These are phyloP conservation scores for Emmonsiellopsis sp. DNA, from an alignment of 2,329 filamentous ascomycete genomes.

Conservation along the genomic window DNA sequence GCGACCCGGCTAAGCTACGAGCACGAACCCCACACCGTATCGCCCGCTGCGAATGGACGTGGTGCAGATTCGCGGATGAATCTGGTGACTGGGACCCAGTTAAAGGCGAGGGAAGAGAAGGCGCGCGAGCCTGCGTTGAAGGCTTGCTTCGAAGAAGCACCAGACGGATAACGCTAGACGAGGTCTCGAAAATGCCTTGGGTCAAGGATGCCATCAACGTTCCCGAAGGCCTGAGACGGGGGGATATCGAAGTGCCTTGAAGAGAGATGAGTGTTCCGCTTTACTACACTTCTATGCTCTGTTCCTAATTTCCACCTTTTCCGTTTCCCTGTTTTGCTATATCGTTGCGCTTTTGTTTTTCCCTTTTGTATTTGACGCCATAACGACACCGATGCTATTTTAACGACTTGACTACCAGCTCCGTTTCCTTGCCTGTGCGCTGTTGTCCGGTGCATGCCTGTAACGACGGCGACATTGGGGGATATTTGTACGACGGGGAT, in stretches of 20 bases:
- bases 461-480: too few species aligned
- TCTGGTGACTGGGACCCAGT: slow-evolving; percentile 77
- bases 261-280: not conserved
- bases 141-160: slow-evolving; percentile 73
- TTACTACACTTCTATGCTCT: not conserved
- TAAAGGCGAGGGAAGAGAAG: slow-evolving; percentile 58
- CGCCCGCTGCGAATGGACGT: slow-evolving; percentile 88
- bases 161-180: slow-evolving; percentile 65
- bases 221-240: slow-evolving; percentile 46
- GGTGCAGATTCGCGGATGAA: slow-evolving; percentile 75
- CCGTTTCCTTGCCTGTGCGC: too few species aligned
- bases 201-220: slow-evolving; percentile 65
- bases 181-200: slow-evolving; percentile 67
- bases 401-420: too few species aligned
- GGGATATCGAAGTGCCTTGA: slow-evolving; percentile 44
- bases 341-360: not conserved
- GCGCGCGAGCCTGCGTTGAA: slow-evolving; percentile 74
- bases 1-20: slow-evolving; percentile 64
- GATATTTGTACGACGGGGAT: too few species aligned
- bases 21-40: slow-evolving; percentile 89
- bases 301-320: not conserved
- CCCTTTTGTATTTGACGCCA: too few species aligned
- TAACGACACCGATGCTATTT: too few species aligned
- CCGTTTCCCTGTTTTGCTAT: not conserved
- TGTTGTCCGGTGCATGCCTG: too few species aligned